Evolutionary conservation across 805 yeast species (phyloP).

Genomic region (Ogataea trehalophila): DNA sequence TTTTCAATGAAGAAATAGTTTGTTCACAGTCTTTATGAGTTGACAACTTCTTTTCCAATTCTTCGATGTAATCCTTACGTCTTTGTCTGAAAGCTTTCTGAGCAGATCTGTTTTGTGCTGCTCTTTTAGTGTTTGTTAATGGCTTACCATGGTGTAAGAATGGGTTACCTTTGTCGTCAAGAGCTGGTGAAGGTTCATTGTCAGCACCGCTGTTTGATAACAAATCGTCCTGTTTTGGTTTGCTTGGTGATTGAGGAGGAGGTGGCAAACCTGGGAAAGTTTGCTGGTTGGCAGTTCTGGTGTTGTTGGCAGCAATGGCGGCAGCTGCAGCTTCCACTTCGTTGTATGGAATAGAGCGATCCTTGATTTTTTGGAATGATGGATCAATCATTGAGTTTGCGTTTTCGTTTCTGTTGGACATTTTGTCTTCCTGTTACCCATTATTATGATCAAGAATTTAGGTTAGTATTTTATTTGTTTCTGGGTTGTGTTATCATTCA

Average conservation of each 20-base stretch:
- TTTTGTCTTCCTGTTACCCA: background rate
- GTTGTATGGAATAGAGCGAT: conserved; percentile 3
- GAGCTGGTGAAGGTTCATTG: conserved; percentile 9
- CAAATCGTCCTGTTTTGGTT: background rate
- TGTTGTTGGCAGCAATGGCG: conserved; percentile 21
- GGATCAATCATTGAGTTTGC: conserved; percentile 14
- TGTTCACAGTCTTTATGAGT: conserved; percentile 59
- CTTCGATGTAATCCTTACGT: conserved; percentile 75
- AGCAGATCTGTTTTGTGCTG: conserved; percentile 88
- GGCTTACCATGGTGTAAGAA: conserved; percentile 32
- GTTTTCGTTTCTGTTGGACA: conserved; percentile 1
- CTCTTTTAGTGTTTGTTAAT: conserved; percentile 69
- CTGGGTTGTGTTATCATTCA: too few species aligned
- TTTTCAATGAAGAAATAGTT: conserved; percentile 59
- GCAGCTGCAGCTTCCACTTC: conserved; percentile 32
- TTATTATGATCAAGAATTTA: background rate
- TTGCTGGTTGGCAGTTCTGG: background rate
- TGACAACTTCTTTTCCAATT: conserved; percentile 65
- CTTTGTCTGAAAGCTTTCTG: conserved; percentile 88
- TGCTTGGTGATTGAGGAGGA: too few species aligned
- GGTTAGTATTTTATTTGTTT: background rate
- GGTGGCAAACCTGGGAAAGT: too few species aligned
- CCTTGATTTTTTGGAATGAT: conserved; percentile 14
- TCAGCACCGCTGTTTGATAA: background rate
- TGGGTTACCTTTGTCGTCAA: conserved; percentile 15